Evolutionary conservation across 1,284 basidiomycete species (phyloP).

Genomic region (Trametes hirsuta): DNA sequence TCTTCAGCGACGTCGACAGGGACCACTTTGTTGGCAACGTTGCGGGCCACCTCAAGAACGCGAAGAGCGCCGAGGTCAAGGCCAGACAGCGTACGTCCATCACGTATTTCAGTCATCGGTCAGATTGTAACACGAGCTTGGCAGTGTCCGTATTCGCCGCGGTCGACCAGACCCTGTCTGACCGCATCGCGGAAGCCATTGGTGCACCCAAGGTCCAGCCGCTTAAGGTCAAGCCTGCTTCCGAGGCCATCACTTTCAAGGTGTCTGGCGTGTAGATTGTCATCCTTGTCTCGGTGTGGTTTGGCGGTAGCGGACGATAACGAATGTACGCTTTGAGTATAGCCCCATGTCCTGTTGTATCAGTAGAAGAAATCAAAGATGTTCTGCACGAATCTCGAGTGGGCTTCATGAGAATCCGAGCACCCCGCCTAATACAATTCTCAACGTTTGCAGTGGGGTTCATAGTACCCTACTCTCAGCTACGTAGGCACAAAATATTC

Average conservation of each 20-base stretch:
- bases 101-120: neutral
- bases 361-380: conserved; percentile 1
- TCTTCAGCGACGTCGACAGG: conserved; percentile 72
- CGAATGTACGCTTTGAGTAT: neutral
- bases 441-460: too few species aligned
- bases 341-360: neutral
- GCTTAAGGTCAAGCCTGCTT: conserved; percentile 64
- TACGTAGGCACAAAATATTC: too few species aligned
- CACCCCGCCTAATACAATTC: too few species aligned
- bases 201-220: conserved; percentile 61
- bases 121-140: neutral
- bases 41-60: conserved; percentile 69
- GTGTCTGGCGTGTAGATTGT: conserved; percentile 13
- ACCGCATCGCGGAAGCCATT: conserved; percentile 76
- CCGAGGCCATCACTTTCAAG: conserved; percentile 59
- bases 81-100: conserved; percentile 64
- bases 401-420: neutral
- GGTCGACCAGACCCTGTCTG: conserved; percentile 72
- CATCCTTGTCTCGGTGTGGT: neutral
- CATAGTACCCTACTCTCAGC: too few species aligned
- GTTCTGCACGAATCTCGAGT: neutral
- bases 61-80: conserved; percentile 69
- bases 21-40: conserved; percentile 80
- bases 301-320: neutral
- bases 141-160: conserved; percentile 81